Evolutionary conservation across 2,329 filamentous ascomycete genomes (phyloP).

Genomic region (Alternaria arbusti): DNA sequence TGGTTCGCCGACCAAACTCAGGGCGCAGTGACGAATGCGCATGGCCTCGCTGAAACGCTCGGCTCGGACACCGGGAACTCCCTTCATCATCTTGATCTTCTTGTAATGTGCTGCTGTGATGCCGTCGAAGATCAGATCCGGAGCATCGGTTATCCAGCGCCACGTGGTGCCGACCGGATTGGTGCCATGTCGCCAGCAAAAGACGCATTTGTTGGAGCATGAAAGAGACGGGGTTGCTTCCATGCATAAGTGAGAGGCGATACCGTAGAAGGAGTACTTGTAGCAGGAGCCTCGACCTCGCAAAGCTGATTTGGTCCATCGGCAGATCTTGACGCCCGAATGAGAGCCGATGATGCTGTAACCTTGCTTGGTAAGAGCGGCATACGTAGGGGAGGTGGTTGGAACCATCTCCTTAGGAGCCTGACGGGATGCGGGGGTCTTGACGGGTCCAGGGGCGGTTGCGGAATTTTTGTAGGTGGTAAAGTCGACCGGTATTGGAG

Average conservation of each 20-base stretch:
- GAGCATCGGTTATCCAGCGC: slow-evolving; percentile 94
- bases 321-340: slow-evolving; percentile 95
- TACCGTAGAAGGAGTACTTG: slow-evolving; percentile 97
- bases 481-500: slow-evolving; percentile 78
- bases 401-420: slow-evolving; percentile 89
- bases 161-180: slow-evolving; percentile 97
- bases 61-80: slow-evolving; percentile 88
- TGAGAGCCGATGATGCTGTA: slow-evolving; percentile 95
- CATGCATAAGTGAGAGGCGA: slow-evolving; percentile 97
- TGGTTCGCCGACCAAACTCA: slow-evolving; percentile 93
- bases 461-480: slow-evolving; percentile 69
- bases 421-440: slow-evolving; percentile 50
- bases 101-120: slow-evolving; percentile 93
- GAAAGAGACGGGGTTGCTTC: slow-evolving; percentile 94
- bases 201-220: slow-evolving; percentile 98
- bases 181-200: slow-evolving; percentile 97
- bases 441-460: slow-evolving; percentile 56
- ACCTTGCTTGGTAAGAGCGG: slow-evolving; percentile 91
- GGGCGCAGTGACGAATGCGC: slow-evolving; percentile 89
- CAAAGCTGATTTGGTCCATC: slow-evolving; percentile 97
- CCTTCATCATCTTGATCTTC: slow-evolving; percentile 97
- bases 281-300: slow-evolving; percentile 95
- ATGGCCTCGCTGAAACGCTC: slow-evolving; percentile 93
- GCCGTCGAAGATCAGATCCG: slow-evolving; percentile 86
- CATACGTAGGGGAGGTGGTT: slow-evolving; percentile 84